Evolutionary conservation across 768 basidiomycete genomes (phyloP).

Genomic region (Rhodotorula toruloides): DNA sequence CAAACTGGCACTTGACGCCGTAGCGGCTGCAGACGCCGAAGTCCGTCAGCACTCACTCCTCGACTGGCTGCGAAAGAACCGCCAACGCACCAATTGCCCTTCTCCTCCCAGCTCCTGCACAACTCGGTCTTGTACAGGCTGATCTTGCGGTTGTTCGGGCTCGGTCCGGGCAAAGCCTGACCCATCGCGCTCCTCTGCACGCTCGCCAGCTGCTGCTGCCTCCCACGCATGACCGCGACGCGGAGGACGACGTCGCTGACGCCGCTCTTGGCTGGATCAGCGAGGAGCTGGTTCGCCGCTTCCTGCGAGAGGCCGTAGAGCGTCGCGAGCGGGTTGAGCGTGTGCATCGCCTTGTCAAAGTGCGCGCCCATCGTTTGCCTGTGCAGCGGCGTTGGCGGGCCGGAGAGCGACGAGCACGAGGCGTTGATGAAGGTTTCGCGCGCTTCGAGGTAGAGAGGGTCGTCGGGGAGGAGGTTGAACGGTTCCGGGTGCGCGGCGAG

Average conservation of each 20-base stretch:
- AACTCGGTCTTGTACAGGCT: constrained; percentile 65
- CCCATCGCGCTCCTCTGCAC: constrained; percentile 25
- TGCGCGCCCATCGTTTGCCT: constrained; percentile 16
- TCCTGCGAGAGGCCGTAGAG: constrained; percentile 34
- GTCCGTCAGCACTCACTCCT: neutral
- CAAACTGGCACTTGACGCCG: constrained; percentile 84
- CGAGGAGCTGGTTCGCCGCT: constrained; percentile 29
- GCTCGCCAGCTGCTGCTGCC: constrained; percentile 30
- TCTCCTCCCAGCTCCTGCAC: constrained; percentile 36
- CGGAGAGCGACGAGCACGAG: constrained; percentile 20
- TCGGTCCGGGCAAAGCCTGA: constrained; percentile 57
- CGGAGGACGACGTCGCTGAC: constrained; percentile 30
- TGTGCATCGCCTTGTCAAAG: constrained; percentile 36
- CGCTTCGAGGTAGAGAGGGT: constrained; percentile 31
- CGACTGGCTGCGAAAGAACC: neutral
- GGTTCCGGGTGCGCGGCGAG: constrained; percentile 28
- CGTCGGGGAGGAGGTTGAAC: constrained; percentile 29
- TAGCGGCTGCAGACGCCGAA: constrained; percentile 61
- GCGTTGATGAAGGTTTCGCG: constrained; percentile 30
- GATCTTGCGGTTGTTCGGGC: constrained; percentile 84
- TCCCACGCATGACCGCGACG: constrained; percentile 25
- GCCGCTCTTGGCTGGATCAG: constrained; percentile 30
- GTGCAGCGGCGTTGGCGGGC: constrained; percentile 9
- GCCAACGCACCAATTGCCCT: constrained; percentile 52
- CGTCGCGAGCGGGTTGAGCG: constrained; percentile 30